These are phyloP conservation scores for Neonectria punicea DNA, from an alignment of 2,329 filamentous ascomycete genomes.

Conservation along the genomic window DNA sequence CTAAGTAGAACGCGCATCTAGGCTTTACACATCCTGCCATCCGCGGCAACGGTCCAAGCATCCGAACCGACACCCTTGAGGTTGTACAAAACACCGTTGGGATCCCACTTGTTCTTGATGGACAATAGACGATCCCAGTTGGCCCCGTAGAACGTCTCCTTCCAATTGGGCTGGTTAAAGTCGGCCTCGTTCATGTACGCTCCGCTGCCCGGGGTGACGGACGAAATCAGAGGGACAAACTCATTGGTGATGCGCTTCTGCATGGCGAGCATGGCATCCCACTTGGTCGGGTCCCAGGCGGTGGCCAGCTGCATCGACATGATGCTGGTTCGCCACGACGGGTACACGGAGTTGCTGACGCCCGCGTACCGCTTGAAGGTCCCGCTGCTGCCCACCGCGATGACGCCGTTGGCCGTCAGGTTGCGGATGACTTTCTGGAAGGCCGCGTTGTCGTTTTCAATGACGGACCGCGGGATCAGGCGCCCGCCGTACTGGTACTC, in stretches of 20 bases:
- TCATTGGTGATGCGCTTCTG: conserved; percentile 46
- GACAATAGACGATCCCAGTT: conserved; percentile 55
- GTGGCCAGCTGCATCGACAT: conserved; percentile 46
- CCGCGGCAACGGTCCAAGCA: conserved; percentile 49
- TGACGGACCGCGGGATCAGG: conserved; percentile 47
- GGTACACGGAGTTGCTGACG: conserved; percentile 51
- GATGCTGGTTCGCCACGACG: conserved; percentile 50
- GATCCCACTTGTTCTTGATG: conserved; percentile 65
- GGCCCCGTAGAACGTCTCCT: conserved; percentile 57
- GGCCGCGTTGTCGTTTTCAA: conserved; percentile 43
- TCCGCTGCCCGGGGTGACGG: conserved; percentile 54
- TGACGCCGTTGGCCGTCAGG: conserved; percentile 46
- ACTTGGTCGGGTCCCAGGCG: conserved; percentile 39
- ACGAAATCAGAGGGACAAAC: conserved; percentile 40
- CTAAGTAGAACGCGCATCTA: background rate
- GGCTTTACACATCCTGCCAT: conserved; percentile 35
- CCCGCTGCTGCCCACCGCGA: conserved; percentile 46
- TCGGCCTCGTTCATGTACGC: conserved; percentile 65
- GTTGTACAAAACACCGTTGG: conserved; percentile 58
- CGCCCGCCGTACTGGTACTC: conserved; percentile 50
- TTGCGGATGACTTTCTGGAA: conserved; percentile 46
- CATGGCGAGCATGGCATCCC: conserved; percentile 43
- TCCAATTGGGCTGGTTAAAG: conserved; percentile 55
- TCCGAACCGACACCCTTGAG: conserved; percentile 63
- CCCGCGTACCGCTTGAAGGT: conserved; percentile 44